These are phyloP conservation scores for Rhizophagus clarus DNA, from an alignment of 192 early-diverging fungal genomes.

Conservation along the genomic window DNA sequence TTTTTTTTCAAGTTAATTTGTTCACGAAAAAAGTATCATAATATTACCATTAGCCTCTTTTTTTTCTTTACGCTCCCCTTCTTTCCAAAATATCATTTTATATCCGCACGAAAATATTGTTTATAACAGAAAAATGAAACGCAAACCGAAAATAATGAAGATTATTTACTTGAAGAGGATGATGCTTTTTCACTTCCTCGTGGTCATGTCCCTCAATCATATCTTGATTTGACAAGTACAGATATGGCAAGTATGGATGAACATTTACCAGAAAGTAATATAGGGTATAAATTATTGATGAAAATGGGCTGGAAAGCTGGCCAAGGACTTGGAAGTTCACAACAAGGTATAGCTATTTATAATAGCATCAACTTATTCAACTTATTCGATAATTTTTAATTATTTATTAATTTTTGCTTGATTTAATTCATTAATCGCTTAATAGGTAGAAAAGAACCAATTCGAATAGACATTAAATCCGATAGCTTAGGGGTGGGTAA, in stretches of 20 bases:
- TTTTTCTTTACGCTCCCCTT: constrained; percentile 5
- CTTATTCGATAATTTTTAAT: constrained; percentile 9
- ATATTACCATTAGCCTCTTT: constrained; percentile 22
- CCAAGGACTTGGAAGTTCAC: constrained; percentile 56
- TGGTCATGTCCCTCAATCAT: constrained; percentile 26
- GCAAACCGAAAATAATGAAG: neutral
- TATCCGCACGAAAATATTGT: neutral
- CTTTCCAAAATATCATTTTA: neutral
- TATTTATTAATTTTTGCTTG: neutral
- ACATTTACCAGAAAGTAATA: constrained; percentile 61
- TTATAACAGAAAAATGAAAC: neutral
- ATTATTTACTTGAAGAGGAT: neutral
- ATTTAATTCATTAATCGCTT: neutral
- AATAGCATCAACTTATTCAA: neutral
- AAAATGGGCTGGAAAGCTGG: constrained; percentile 76
- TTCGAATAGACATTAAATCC: constrained; percentile 66
- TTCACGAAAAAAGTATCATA: neutral
- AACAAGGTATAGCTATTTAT: constrained; percentile 47
- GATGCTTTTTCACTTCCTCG: constrained; percentile 23
- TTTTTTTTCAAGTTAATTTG: neutral
- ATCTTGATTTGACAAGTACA: constrained; percentile 25
- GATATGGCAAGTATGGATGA: constrained; percentile 57
- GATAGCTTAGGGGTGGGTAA: constrained; percentile 71
- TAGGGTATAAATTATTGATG: constrained; percentile 65
- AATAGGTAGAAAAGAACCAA: constrained; percentile 69